These are phyloP conservation scores for Fusarium newnesense DNA, from an alignment of 2,329 filamentous ascomycete genomes.

Conservation along the genomic window DNA sequence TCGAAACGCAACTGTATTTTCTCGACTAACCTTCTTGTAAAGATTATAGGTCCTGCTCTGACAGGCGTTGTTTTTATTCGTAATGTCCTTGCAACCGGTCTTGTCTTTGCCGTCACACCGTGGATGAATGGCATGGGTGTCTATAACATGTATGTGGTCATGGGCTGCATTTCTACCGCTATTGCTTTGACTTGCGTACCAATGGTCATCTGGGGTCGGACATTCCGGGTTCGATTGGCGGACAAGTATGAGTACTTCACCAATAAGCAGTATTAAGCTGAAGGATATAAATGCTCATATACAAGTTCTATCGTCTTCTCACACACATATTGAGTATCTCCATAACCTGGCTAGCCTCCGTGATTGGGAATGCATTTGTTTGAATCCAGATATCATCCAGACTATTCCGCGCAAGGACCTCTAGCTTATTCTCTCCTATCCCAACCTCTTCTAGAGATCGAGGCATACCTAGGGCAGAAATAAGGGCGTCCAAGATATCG, in stretches of 20 bases:
- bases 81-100: conserved; percentile 20
- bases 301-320: not conserved
- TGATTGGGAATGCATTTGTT: conserved; percentile 62
- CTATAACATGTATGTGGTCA: conserved; percentile 27
- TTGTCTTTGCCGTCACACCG: conserved; percentile 25
- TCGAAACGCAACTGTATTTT: accelerated
- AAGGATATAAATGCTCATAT: too few species aligned
- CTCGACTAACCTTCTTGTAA: not conserved
- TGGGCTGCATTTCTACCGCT: conserved; percentile 16
- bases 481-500: conserved; percentile 62
- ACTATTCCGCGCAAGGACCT: conserved; percentile 59
- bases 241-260: conserved; percentile 23
- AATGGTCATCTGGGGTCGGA: conserved; percentile 27
- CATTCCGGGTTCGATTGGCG: conserved; percentile 13
- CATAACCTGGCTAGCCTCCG: conserved; percentile 58
- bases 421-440: conserved; percentile 59
- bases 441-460: conserved; percentile 61
- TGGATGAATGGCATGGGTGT: conserved; percentile 33
- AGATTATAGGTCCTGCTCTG: conserved; percentile 29
- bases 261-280: conserved; percentile 11
- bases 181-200: conserved; percentile 27
- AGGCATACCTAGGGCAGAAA: conserved; percentile 65
- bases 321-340: conserved; percentile 59
- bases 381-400: conserved; percentile 61
- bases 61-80: conserved; percentile 32